These are phyloP conservation scores for Boletus pseudopeckii DNA, from an alignment of 768 basidiomycete species.

Conservation along the genomic window DNA sequence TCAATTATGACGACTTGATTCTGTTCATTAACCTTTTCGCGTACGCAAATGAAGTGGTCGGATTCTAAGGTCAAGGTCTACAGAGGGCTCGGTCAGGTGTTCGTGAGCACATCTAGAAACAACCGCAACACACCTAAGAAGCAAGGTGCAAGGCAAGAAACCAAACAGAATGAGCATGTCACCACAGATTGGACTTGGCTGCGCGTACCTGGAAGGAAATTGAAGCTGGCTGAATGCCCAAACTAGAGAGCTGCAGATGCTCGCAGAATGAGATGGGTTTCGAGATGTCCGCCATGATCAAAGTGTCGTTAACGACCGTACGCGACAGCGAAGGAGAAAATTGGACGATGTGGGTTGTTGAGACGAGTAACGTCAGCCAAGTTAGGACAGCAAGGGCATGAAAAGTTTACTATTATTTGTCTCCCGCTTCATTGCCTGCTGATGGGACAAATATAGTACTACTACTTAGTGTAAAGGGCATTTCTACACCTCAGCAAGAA, in stretches of 20 bases:
- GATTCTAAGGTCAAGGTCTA: conserved; percentile 94
- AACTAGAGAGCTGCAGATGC: conserved; percentile 90
- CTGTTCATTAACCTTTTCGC: conserved; percentile 91
- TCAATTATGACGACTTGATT: conserved; percentile 99
- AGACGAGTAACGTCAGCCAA: conserved; percentile 10
- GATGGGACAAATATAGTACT: background rate
- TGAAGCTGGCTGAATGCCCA: conserved; percentile 93
- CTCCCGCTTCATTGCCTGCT: conserved; percentile 14
- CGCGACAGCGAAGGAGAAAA: conserved; percentile 13
- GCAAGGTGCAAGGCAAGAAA: background rate
- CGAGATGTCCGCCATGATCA: conserved; percentile 29
- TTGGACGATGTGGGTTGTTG: conserved; percentile 23
- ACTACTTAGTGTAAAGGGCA: background rate
- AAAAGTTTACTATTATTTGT: conserved; percentile 34
- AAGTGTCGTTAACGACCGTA: conserved; percentile 19
- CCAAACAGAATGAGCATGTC: conserved; percentile 16
- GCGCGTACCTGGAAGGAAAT: conserved; percentile 90
- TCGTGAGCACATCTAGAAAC: background rate
- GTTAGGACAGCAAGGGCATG: conserved; percentile 13
- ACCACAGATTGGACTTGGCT: conserved; percentile 24
- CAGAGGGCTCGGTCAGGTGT: conserved; percentile 3
- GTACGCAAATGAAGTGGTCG: conserved; percentile 97
- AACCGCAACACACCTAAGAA: conserved; percentile 19
- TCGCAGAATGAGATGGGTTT: conserved; percentile 90
- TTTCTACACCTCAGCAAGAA: conserved; percentile 55